Evolutionary conservation across 2,329 filamentous ascomycete species (phyloP), one percentile per base, ranked within the genome.

Genomic region (Fusarium concolor): DNA sequence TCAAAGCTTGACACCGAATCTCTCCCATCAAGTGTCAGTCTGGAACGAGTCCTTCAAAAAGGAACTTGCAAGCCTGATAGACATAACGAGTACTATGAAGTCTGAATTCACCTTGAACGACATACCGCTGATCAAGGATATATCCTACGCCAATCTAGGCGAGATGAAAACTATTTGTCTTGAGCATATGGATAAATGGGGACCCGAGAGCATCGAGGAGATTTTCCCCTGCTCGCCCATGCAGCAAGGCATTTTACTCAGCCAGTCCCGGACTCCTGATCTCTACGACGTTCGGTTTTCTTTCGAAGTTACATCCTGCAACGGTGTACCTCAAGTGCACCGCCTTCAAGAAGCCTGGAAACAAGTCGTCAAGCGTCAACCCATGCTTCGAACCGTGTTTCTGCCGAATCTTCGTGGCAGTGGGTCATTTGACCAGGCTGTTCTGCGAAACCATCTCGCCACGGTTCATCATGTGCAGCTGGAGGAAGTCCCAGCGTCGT

Each of bases 201-300:
- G 70, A 2, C 31, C 45, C 2, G 45, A 10, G n/a, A 37, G 57
- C 0, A 65, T 79, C 14, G 22, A 24, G 22, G 22, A 24, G 22
- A 24, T 24, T 6, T 24, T 24, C 22, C 22, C 22, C 22, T 24
- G 22, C 22, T 24, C 22, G 22, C 22, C 22, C 22, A 72, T 76
- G 56, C 77, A 79, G 35, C 70, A 76, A 14, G 77, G 76, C 17
- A 70, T 80, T 11, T 70, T 79, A 5, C 60, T 78, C 18, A 78
- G 73, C 45, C 56, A 60, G 24, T 28, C n/a, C 24, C 50, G 50
- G 71, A 72, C 37, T 37, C 31, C 26, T 9, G n/a, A 47, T 26
- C 45, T 47, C 9, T 35, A 47, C 20, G 29, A 50, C 14, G 35
- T 50, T 8, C 46, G 22, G 5, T 28, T 28, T 50, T 24, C 46